These are phyloP conservation scores for Tephrocybe sp. DNA, from an alignment of 768 basidiomycete species.

Conservation along the genomic window DNA sequence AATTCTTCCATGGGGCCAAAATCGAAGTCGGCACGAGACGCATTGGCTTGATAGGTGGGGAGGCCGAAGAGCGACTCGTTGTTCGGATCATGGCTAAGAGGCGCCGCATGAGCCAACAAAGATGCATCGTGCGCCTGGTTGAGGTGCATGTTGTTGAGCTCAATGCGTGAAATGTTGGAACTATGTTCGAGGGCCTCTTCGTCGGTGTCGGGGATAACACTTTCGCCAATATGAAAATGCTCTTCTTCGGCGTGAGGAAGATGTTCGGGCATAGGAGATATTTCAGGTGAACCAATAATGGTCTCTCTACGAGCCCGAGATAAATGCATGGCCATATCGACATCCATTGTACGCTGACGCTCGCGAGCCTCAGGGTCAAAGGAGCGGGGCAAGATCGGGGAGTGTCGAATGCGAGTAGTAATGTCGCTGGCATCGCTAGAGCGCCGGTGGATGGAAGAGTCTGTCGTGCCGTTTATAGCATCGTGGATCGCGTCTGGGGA, in stretches of 20 bases:
- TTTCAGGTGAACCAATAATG: slow-evolving; percentile 29
- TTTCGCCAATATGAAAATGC: slow-evolving; percentile 20
- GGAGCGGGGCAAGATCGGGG: slow-evolving; percentile 62
- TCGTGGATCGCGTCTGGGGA: slow-evolving; percentile 11
- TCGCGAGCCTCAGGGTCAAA: slow-evolving; percentile 75
- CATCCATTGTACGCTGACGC: slow-evolving; percentile 91
- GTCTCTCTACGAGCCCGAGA: slow-evolving; percentile 72
- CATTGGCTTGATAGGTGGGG: slow-evolving; percentile 70
- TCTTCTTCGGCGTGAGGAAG: slow-evolving; percentile 38
- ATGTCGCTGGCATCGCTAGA: slow-evolving; percentile 41
- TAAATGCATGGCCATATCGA: slow-evolving; percentile 86
- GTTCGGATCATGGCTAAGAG: slow-evolving; percentile 20
- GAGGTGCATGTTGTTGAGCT: slow-evolving; percentile 36
- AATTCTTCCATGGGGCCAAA: slow-evolving; percentile 79
- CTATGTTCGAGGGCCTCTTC: slow-evolving; percentile 17
- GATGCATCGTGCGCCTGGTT: slow-evolving; percentile 49
- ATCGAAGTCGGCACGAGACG: slow-evolving; percentile 61
- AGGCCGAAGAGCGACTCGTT: slow-evolving; percentile 42
- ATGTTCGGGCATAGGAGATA: slow-evolving; percentile 24
- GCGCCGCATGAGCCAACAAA: slow-evolving; percentile 34
- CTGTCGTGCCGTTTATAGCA: slow-evolving; percentile 4
- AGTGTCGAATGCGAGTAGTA: slow-evolving; percentile 46
- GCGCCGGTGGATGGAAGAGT: slow-evolving; percentile 10
- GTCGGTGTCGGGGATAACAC: slow-evolving; percentile 17
- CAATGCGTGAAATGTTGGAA: slow-evolving; percentile 27